Evolutionary conservation across 768 basidiomycete species (phyloP), one percentile per base, ranked within the genome.

Genomic region (Auriscalpium microsporum): DNA sequence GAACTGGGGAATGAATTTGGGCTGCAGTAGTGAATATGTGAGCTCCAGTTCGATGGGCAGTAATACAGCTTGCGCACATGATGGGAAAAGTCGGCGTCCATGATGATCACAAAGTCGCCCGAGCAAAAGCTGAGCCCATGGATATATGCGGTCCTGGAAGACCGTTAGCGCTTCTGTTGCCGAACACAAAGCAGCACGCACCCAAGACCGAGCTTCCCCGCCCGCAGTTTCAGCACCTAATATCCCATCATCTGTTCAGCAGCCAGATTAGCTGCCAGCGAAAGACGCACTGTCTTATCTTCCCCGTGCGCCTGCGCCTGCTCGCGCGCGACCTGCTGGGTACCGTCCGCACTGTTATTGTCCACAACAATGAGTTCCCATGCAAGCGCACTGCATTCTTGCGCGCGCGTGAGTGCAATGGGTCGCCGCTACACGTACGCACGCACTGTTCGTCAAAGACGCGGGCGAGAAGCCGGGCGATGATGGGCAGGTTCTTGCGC

Each of bases 21-120:
- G 93, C 93, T 94, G 52, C 9, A 37, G 21, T 3, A 19, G 7
- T 28, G 28, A 28, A 28, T 5, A 28, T 28, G 28, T 28, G 33
- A n/a, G 38, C 37, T 28, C 38, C 28, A 54, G 50, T 45, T 10
- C 13, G 5, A 28, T 28, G 23, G 2, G 23, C 23, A 28, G 5
- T 2, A 28, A 28, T 28, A 28, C 23, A 28, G 7, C 28, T 5
- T 10, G 19, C 87, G 46, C 71, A 92, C 92, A 62, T 95, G 93
- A 65, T 95, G 93, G 6, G 91, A 94, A 70, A 95, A 94, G 72
- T 95, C 93, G 50, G 93, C 93, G 63, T 95, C 93, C 93, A 95
- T 95, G 67, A 95, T 94, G 65, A 95, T 90, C 17, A 94, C 90
- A 72, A 94, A 95, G 70, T 90, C 90, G 9, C 93, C 93, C 0